Base-by-base conservation (phyloP, 345 rosid genomes). In the Bretschneidera sinensis region DNA sequence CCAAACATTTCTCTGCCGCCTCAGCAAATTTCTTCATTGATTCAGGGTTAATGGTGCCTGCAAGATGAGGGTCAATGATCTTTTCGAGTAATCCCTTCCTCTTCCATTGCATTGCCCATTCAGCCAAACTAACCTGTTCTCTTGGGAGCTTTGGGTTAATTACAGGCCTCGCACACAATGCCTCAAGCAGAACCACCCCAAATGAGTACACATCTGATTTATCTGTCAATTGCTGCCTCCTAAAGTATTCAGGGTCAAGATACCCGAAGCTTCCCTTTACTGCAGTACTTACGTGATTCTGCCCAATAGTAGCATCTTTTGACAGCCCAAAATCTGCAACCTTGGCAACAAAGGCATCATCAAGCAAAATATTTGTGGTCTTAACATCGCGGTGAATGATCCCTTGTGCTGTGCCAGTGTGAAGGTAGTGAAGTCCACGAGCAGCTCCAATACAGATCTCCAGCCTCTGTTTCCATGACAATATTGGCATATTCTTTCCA, bases 391-490 rank as follows among this genome's bases (percentile, higher is more conserved):
- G 86, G 62, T 88, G 96, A 60, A 88, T 88, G 66, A 88, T 88
- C 33, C 96, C 96, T 63, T 88, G 96, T 28, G 96, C 89, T n/a
- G 96, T 85, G 17, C 96, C 96, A 0, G 96, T 88, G 72, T 88
- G 96, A 33, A 88, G 68, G 71, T 88, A 88, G 63, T 88, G 96
- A 64, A 85, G 85, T 49, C 96, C 96, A 0, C 92, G 84, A 17
- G 96, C 96, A 11, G 96, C 64, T 10, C 96, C 96, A 20, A 88
- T 88, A 65, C 74, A 75, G 59, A 88, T 85, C 80, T 88, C 96
- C 6, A 88, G 81, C 59, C 96, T 69, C 22, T 85, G 88, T 65
- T 85, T 85, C 96, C 96, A 88, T 7, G 92, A 56, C 67, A 88
- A 24, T 4, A 90, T 74, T 21, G 90, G 80, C 59, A 83, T 64